Evolutionary conservation across 495 filamentous ascomycete genomes (phyloP).

Genomic region (Friedmanniomyces simplex): DNA sequence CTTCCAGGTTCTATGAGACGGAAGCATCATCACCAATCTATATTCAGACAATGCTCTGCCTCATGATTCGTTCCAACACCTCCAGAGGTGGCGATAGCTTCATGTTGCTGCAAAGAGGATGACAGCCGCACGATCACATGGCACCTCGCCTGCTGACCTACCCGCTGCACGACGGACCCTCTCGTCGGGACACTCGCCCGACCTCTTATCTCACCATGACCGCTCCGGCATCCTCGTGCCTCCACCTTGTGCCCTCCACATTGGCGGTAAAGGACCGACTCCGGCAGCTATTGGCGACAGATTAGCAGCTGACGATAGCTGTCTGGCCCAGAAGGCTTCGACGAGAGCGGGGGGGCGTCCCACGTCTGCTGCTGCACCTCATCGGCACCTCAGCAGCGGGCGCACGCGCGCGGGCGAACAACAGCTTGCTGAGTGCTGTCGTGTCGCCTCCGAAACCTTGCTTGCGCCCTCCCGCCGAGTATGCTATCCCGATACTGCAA

Average conservation of each 20-base stretch:
- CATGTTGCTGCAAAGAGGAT: no score
- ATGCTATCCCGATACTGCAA: constrained; percentile 12
- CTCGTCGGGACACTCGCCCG: background rate
- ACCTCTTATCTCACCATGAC: background rate
- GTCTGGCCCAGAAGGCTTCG: no score
- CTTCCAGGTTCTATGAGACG: no score
- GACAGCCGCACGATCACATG: background rate
- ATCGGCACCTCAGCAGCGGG: no score
- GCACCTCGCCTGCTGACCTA: background rate
- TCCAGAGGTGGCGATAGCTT: no score
- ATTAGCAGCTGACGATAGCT: background rate
- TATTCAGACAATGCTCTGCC: background rate
- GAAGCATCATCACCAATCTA: no score
- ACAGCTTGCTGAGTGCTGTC: no score
- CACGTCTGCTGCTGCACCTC: background rate
- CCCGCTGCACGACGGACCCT: background rate
- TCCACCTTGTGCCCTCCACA: background rate
- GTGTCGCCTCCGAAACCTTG: background rate
- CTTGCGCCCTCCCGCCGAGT: background rate
- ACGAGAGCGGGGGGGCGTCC: background rate
- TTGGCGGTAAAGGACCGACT: background rate
- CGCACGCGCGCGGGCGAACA: background rate
- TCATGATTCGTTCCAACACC: no score
- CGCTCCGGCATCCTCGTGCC: background rate
- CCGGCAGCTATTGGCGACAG: background rate